phyloP scores from a whole-genome alignment of 108 stramenopile genomes.

The Seminavis robusta region DNA sequence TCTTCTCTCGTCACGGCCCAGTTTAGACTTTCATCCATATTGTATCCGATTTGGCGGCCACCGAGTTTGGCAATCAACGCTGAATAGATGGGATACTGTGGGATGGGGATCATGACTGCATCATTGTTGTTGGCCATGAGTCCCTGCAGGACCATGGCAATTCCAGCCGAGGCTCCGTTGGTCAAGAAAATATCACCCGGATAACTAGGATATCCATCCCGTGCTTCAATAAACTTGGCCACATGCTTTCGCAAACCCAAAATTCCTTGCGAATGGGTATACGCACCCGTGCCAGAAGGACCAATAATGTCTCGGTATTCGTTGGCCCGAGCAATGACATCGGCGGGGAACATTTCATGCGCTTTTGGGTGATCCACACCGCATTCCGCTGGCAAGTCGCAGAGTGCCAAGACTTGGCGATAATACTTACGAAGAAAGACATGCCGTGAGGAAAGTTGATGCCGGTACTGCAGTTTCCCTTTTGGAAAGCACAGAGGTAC shows the following conservation, averaged over 20 bases:
- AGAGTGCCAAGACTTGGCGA: constrained; percentile 85
- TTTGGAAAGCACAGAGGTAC: too few species aligned
- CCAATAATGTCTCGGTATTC: constrained; percentile 49
- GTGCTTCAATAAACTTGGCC: constrained; percentile 73
- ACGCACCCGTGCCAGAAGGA: constrained; percentile 72
- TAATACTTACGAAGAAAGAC: too few species aligned
- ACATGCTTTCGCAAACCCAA: constrained; percentile 70
- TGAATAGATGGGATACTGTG: constrained; percentile 97
- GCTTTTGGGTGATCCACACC: constrained; percentile 72
- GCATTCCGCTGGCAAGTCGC: constrained; percentile 55
- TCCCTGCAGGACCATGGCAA: constrained; percentile 77
- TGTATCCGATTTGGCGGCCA: constrained; percentile 88
- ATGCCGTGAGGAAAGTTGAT: too few species aligned
- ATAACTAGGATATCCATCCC: constrained; percentile 64
- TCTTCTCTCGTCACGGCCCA: constrained; percentile 86
- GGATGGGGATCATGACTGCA: constrained; percentile 90
- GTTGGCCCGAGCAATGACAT: constrained; percentile 62
- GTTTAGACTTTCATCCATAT: constrained; percentile 73
- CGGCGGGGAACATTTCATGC: constrained; percentile 51
- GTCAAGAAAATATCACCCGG: constrained; percentile 91
- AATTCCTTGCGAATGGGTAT: constrained; percentile 82
- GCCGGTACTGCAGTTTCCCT: too few species aligned
- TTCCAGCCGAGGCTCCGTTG: constrained; percentile 89
- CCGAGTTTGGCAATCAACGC: constrained; percentile 83
- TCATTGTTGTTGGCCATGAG: constrained; percentile 43